Evolutionary conservation across 805 yeast genomes (phyloP), one percentile per base, ranked within the genome.

Genomic region (Kurtzmaniella fragi): DNA sequence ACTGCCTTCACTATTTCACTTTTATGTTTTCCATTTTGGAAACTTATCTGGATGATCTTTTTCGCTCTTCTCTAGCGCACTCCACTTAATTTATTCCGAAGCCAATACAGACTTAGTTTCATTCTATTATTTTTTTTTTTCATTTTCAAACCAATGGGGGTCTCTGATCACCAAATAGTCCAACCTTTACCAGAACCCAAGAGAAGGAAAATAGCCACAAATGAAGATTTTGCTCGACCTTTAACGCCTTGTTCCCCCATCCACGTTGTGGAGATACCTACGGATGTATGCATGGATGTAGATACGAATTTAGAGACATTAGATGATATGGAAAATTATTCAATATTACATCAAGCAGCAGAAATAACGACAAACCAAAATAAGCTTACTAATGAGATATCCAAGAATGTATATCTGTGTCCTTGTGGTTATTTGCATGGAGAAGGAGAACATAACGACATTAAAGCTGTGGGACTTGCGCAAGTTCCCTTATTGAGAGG

Each of bases 401-500:
- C 6, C 15, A 28, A 32, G 8, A 8, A 25, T 29, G 39, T 30
- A 23, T 15, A 17, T 12, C 9, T 26, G 31, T 40, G 43, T 26
- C 40, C 43, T 4, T 40, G 43, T 26, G 43, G 43, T 11, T 28
- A 34, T 29, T 17, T 40, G 11, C 43, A 40, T 20, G 42, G 42
- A 5, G 31, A 40, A 20, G 43, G 43, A 4, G 37, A 36, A 5
- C 40, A 40, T 27, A 9, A 31, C 16, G 43, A 40, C 31, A 5
- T 36, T 4, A 11, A 12, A 4, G 43, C 43, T 11, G 31, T 36
- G 5, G 43, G 43, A 23, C 16, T 40, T 15, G 14, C 40, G 10
- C 10, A 15, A 15, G 25, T 31, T 13, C 39, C 39, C 11, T 25
- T 35, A n/a, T n/a, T 40, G 12, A 23, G 42, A 15, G 42, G 42